A percentile compares a stretch with the other conserved stretches of the same genome.
Evolutionary conservation across 2,329 filamentous ascomycete species (phyloP).

Genomic region (Penicillium polonicum): DNA sequence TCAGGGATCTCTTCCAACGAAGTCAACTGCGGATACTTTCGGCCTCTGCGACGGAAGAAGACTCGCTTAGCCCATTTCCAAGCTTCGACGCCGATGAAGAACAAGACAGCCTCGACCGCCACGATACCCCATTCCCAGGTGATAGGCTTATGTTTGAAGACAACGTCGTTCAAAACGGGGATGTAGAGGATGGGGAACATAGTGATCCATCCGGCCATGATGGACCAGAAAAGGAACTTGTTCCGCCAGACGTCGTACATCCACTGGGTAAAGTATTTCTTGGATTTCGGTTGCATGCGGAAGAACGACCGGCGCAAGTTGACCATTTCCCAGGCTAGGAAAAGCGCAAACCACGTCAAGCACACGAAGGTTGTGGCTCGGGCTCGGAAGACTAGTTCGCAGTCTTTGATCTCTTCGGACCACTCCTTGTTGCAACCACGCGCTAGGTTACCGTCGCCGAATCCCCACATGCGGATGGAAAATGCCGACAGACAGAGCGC

Average conservation of each 20-base stretch:
- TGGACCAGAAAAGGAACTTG: slow-evolving; percentile 67
- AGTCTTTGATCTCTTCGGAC: slow-evolving; percentile 45
- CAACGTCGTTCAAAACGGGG: slow-evolving; percentile 60
- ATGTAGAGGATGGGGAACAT: slow-evolving; percentile 64
- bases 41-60: no score
- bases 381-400: slow-evolving; percentile 64
- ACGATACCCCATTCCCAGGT: no score
- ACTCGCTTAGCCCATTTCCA: no score
- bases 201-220: slow-evolving; percentile 53
- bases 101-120: no score
- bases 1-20: no score
- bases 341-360: slow-evolving; percentile 73
- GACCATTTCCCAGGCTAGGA: slow-evolving; percentile 74
- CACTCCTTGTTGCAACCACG: slow-evolving; percentile 57
- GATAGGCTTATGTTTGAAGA: slow-evolving; percentile 38
- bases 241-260: slow-evolving; percentile 66
- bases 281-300: slow-evolving; percentile 60
- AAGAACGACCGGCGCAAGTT: slow-evolving; percentile 70
- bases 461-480: slow-evolving; percentile 60
- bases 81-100: no score
- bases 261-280: slow-evolving; percentile 63
- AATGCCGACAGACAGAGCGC: slow-evolving; percentile 62
- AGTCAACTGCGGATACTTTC: not conserved
- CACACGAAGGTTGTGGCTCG: slow-evolving; percentile 69
- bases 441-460: slow-evolving; percentile 58